A percentile compares a stretch with the other conserved stretches of the same genome.
Evolutionary conservation across 2,329 filamentous ascomycete genomes (phyloP).

Genomic region (Gnomoniopsis sp.): DNA sequence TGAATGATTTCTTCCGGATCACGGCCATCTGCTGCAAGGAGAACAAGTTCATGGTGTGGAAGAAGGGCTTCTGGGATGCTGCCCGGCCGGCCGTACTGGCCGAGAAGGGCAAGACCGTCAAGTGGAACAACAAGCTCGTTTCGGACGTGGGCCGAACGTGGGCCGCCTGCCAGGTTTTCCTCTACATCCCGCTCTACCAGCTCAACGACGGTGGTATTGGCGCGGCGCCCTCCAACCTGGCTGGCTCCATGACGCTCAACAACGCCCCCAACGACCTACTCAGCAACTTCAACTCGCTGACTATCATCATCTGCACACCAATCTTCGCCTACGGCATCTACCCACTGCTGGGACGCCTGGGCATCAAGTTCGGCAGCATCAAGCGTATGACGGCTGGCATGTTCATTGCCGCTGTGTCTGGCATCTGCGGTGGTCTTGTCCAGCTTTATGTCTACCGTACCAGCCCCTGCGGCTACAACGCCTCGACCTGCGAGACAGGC

Average conservation of each 20-base stretch:
- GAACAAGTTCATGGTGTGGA: constrained; percentile 49
- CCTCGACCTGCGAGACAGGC: constrained; percentile 36
- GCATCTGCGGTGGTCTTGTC: constrained; percentile 48
- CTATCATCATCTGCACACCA: constrained; percentile 56
- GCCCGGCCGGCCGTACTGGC: constrained; percentile 53
- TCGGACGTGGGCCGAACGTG: constrained; percentile 57
- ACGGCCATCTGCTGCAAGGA: constrained; percentile 51
- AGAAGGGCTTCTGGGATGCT: constrained; percentile 54
- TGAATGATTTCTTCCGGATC: constrained; percentile 57
- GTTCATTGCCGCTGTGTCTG: constrained; percentile 30
- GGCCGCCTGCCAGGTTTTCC: constrained; percentile 36
- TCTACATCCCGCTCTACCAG: constrained; percentile 38
- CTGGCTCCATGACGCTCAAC: constrained; percentile 40
- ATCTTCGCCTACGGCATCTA: constrained; percentile 54
- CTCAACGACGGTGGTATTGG: constrained; percentile 39
- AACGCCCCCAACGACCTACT: constrained; percentile 60
- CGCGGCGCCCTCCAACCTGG: constrained; percentile 33
- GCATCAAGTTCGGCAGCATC: constrained; percentile 56
- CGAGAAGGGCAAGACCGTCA: constrained; percentile 46
- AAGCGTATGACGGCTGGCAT: constrained; percentile 58
- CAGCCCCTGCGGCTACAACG: constrained; percentile 48
- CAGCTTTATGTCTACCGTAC: constrained; percentile 58
- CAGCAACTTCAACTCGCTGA: constrained; percentile 55
- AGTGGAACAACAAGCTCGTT: constrained; percentile 64
- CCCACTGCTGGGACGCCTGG: constrained; percentile 47